phyloP scores from a whole-genome alignment of 257 asterid genomes.

The Nicotiana tabacum region DNA sequence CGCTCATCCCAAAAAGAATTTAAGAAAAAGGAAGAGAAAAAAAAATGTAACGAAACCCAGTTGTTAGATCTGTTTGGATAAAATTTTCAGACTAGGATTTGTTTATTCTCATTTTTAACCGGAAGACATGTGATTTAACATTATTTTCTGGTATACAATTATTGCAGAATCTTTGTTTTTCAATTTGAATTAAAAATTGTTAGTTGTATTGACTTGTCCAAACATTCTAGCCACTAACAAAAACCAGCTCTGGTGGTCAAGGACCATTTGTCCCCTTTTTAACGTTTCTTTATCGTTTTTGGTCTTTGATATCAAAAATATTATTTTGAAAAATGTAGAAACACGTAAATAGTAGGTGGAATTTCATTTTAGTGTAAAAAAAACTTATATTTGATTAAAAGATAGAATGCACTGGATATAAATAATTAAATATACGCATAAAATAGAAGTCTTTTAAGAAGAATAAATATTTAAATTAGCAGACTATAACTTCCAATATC shows the following conservation, averaged over 20 bases:
- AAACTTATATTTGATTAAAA: neutral
- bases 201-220: conserved; percentile 22
- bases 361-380: neutral
- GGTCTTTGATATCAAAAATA: neutral
- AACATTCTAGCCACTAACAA: conserved; percentile 44
- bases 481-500: neutral
- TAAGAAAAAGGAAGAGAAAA: neutral
- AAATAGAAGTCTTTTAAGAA: neutral
- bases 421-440: neutral
- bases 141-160: conserved; percentile 5
- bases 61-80: neutral
- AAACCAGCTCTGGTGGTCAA: neutral
- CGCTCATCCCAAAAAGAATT: neutral
- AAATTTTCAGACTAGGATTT: neutral
- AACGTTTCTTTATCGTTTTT: neutral
- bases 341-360: neutral
- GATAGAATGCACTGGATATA: neutral
- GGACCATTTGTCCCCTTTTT: neutral
- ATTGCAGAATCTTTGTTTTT: conserved; percentile 9
- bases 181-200: neutral
- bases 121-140: conserved; percentile 7
- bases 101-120: neutral
- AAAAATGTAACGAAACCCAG: neutral
- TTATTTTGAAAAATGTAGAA: neutral
- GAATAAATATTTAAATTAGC: neutral